A percentile compares a stretch with the other conserved stretches of the same genome.
Conservation (phyloP, 306 rosid genomes). For the Prosopis cineraria region DNA sequence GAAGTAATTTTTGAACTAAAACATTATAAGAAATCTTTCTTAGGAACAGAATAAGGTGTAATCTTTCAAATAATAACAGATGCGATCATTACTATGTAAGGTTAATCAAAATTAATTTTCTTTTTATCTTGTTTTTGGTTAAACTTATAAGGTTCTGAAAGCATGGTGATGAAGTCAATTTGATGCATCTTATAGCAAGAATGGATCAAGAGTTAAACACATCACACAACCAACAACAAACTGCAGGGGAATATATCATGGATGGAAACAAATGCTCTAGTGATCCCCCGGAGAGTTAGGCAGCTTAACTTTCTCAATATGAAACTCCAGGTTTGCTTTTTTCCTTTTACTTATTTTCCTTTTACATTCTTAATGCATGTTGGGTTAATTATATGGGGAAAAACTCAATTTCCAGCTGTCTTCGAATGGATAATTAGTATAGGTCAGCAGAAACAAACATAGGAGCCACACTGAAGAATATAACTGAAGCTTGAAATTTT, state of each 20-base stretch:
- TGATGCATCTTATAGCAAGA: constrained; percentile 5
- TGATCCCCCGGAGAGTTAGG: not conserved
- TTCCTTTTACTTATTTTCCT: not conserved
- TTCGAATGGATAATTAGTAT: not conserved
- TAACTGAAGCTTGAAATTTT: not conserved
- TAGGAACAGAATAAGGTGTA: not conserved
- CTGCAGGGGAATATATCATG: not conserved
- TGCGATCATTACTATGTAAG: not conserved
- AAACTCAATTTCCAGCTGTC: not conserved
- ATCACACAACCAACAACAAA: not conserved
- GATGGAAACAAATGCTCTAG: not conserved
- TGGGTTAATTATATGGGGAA: not conserved
- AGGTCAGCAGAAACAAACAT: not conserved
- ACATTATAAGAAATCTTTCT: not conserved
- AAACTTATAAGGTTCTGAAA: not conserved
- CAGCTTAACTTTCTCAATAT: not conserved
- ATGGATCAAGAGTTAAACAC: not conserved
- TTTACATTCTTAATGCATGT: not conserved
- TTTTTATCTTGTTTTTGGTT: not conserved
- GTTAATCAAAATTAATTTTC: not conserved
- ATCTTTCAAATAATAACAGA: not conserved
- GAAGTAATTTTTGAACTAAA: not conserved
- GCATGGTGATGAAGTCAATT: constrained; percentile 8
- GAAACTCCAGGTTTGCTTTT: not conserved
- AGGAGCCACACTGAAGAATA: not conserved